phyloP scores from a whole-genome alignment of 2,329 filamentous ascomycete species.

The Talaromyces sp. region DNA sequence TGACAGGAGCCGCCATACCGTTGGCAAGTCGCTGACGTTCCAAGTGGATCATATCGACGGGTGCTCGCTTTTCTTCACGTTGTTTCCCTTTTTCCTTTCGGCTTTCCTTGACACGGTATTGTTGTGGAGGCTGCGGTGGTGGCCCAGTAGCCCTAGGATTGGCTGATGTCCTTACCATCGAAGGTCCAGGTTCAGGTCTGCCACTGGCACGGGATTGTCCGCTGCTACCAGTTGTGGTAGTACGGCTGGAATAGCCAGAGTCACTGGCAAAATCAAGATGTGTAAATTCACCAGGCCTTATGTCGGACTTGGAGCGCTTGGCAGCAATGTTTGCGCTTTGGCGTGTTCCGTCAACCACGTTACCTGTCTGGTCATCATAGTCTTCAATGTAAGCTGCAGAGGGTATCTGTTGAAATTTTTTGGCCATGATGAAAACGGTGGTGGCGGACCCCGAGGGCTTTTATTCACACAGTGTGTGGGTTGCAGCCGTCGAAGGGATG shows the following conservation, averaged over 20 bases:
- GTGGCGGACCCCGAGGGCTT: slow-evolving; percentile 8
- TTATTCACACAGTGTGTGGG: slow-evolving; percentile 10
- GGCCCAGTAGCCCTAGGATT: slow-evolving; percentile 1
- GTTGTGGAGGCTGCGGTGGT: slow-evolving; percentile 23
- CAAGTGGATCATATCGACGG: slow-evolving; percentile 34
- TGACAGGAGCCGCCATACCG: slow-evolving; percentile 27
- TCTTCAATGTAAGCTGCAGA: slow-evolving; percentile 44
- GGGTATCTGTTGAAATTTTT: slow-evolving; percentile 28
- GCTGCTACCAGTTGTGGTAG: slow-evolving; percentile 49
- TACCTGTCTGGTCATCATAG: slow-evolving; percentile 43
- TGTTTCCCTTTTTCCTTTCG: slow-evolving; percentile 32
- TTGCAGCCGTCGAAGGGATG: slow-evolving; percentile 3
- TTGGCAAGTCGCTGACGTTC: slow-evolving; percentile 27
- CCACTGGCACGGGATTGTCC: slow-evolving; percentile 45
- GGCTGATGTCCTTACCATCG: slow-evolving; percentile 32
- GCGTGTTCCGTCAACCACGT: slow-evolving; percentile 43
- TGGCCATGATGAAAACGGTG: slow-evolving; percentile 29
- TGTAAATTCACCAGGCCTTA: slow-evolving; percentile 29
- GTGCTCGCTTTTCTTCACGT: slow-evolving; percentile 23
- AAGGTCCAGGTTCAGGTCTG: slow-evolving; percentile 33
- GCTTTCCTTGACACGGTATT: slow-evolving; percentile 24
- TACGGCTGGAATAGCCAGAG: slow-evolving; percentile 59
- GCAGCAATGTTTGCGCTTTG: slow-evolving; percentile 48
- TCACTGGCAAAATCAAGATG: slow-evolving; percentile 52
- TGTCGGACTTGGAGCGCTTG: slow-evolving; percentile 44